Evolutionary conservation across 192 early-diverging fungal genomes (phyloP).

Genomic region (Diversispora eburnea): DNA sequence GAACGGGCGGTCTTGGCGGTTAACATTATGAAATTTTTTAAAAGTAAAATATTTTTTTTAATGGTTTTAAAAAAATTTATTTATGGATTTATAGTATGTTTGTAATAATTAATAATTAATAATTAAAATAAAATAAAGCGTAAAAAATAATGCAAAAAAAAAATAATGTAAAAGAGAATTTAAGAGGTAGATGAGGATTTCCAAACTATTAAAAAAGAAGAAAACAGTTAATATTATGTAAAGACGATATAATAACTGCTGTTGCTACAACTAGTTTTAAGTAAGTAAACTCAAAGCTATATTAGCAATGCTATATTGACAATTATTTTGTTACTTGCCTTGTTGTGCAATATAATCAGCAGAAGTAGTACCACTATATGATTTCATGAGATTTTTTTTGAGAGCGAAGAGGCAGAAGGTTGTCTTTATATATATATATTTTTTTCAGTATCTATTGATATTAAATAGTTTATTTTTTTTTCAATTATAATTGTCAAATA

Average conservation of each 20-base stretch:
- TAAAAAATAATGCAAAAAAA: background rate
- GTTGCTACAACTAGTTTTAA: too few relatives aligned
- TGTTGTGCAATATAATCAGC: slow-evolving; percentile 13
- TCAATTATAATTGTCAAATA: too few relatives aligned
- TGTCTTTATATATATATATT: background rate
- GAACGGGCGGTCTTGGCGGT: slow-evolving; percentile 15
- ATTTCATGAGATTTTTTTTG: background rate
- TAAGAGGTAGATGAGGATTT: slow-evolving; percentile 1
- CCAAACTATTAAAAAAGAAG: slow-evolving; percentile 7
- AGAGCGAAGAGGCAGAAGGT: background rate
- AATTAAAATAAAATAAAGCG: background rate
- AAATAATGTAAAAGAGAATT: background rate
- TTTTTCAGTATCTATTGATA: too few relatives aligned
- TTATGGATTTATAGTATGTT: background rate
- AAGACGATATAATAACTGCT: too few relatives aligned
- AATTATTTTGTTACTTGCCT: background rate
- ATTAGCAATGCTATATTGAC: background rate
- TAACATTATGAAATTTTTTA: background rate
- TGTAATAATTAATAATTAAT: background rate
- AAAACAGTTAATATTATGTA: background rate
- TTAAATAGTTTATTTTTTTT: too few relatives aligned
- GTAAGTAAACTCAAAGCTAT: background rate
- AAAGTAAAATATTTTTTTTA: background rate
- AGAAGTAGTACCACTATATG: background rate
- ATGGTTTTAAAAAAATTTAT: background rate